A percentile compares a stretch with the other conserved stretches of the same genome.
phyloP scores from a whole-genome alignment of 805 yeast genomes.

The Candida krabiensis region DNA sequence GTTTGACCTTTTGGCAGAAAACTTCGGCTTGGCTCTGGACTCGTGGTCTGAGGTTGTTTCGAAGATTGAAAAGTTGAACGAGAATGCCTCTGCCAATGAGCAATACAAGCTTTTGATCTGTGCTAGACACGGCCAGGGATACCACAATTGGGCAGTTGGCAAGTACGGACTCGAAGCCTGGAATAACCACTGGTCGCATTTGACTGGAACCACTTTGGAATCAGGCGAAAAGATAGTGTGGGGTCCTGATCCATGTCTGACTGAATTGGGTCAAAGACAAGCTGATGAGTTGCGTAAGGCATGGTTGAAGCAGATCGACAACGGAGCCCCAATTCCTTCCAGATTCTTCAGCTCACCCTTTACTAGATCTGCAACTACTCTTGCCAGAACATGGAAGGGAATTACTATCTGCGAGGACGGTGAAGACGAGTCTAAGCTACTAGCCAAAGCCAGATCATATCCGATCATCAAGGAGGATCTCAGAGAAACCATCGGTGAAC shows the following conservation, averaged over 20 bases:
- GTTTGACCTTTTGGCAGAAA: conserved; percentile 43
- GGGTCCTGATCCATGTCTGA: conserved; percentile 63
- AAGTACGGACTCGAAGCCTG: conserved; percentile 59
- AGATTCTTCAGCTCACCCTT: conserved; percentile 61
- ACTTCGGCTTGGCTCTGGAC: conserved; percentile 43
- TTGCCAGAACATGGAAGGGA: conserved; percentile 50
- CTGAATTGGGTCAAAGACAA: conserved; percentile 55
- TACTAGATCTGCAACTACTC: conserved; percentile 61
- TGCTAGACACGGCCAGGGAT: conserved; percentile 73
- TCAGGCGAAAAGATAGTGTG: conserved; percentile 51
- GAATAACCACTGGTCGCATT: conserved; percentile 53
- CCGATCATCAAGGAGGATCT: conserved; percentile 44
- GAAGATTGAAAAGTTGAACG: conserved; percentile 38
- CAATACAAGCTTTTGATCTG: conserved; percentile 49
- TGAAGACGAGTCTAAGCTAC: conserved; percentile 19
- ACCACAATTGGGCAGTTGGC: conserved; percentile 55
- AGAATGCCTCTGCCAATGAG: conserved; percentile 35
- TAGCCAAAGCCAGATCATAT: conserved; percentile 13
- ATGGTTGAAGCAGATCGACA: conserved; percentile 42
- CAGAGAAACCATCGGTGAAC: conserved; percentile 62
- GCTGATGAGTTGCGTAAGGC: conserved; percentile 48
- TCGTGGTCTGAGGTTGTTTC: conserved; percentile 41
- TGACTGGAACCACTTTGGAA: conserved; percentile 36
- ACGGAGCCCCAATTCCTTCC: conserved; percentile 58
- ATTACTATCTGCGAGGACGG: conserved; percentile 30